A percentile compares a stretch with the other conserved stretches of the same genome.
Evolutionary conservation across 208 protist genomes (phyloP).

Genomic region (Trypanosoma scelopori): DNA sequence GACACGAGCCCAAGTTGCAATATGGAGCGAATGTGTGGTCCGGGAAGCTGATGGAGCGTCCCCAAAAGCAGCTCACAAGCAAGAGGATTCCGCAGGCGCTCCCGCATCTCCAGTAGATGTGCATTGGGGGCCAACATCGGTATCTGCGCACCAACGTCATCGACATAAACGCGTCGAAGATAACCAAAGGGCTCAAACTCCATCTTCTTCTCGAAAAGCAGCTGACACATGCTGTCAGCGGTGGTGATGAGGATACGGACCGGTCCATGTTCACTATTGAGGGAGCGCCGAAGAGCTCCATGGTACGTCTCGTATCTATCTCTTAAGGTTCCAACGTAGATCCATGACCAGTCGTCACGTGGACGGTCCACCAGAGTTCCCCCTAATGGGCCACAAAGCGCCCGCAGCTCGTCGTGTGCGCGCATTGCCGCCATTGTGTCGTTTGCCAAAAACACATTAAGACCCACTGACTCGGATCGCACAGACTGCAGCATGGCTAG

Average conservation of each 20-base stretch:
- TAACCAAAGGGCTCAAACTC: slow-evolving; percentile 85
- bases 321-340: slow-evolving; percentile 50
- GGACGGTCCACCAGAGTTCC: slow-evolving; percentile 57
- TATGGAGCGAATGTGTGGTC: slow-evolving; percentile 81
- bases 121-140: slow-evolving; percentile 53
- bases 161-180: slow-evolving; percentile 80
- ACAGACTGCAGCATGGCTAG: slow-evolving; percentile 70
- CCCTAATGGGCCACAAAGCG: slow-evolving; percentile 51
- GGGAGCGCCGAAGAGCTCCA: slow-evolving; percentile 32
- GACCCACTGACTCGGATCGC: slow-evolving; percentile 53
- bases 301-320: slow-evolving; percentile 68
- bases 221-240: slow-evolving; percentile 73
- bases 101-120: slow-evolving; percentile 42
- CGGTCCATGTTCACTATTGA: slow-evolving; percentile 44
- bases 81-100: slow-evolving; percentile 70
- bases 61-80: slow-evolving; percentile 78
- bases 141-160: slow-evolving; percentile 76
- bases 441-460: slow-evolving; percentile 76
- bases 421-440: slow-evolving; percentile 71
- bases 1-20: slow-evolving; percentile 82
- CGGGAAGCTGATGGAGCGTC: slow-evolving; percentile 80
- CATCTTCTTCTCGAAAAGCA: slow-evolving; percentile 87
- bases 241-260: slow-evolving; percentile 78
- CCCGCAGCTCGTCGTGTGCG: slow-evolving; percentile 44
- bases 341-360: slow-evolving; percentile 67